phyloP scores from a whole-genome alignment of 176 grass and related monocot genomes.

The Pontederia paniculata region DNA sequence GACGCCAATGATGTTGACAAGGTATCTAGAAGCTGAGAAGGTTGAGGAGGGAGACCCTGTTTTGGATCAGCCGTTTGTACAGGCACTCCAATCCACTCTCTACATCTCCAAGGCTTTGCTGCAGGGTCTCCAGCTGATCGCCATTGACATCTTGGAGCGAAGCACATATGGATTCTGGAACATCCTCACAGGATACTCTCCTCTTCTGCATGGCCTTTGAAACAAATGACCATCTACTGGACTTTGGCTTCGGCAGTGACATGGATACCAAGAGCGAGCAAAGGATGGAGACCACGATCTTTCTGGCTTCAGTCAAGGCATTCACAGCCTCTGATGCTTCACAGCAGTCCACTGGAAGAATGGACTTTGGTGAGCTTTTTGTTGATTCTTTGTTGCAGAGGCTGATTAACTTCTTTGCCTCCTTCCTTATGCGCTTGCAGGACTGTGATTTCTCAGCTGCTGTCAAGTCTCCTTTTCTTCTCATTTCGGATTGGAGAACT shows the following conservation, averaged over 20 bases:
- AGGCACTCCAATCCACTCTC: conserved; percentile 6
- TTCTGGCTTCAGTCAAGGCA: conserved; percentile 1
- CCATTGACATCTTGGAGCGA: too few relatives aligned
- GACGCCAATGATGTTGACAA: too few relatives aligned
- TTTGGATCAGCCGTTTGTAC: not conserved
- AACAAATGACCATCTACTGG: conserved; percentile 3
- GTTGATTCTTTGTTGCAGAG: conserved; percentile 1
- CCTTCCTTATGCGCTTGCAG: not conserved
- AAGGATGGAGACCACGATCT: conserved; percentile 7
- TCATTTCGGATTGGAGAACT: conserved; percentile 1
- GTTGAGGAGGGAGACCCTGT: too few relatives aligned
- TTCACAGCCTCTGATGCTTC: not conserved
- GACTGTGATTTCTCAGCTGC: not conserved
- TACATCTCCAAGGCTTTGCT: not conserved
- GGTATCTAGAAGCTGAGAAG: too few relatives aligned
- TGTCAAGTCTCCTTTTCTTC: not conserved
- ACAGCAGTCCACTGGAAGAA: not conserved
- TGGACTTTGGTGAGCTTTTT: not conserved
- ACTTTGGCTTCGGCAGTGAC: not conserved
- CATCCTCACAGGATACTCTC: not conserved
- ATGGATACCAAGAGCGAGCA: not conserved
- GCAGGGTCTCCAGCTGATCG: not conserved
- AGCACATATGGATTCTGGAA: too few relatives aligned
- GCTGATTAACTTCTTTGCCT: not conserved
- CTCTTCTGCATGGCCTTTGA: not conserved